Evolutionary conservation across 805 yeast genomes (phyloP).

Genomic region (Maudiozyma turicensis): DNA sequence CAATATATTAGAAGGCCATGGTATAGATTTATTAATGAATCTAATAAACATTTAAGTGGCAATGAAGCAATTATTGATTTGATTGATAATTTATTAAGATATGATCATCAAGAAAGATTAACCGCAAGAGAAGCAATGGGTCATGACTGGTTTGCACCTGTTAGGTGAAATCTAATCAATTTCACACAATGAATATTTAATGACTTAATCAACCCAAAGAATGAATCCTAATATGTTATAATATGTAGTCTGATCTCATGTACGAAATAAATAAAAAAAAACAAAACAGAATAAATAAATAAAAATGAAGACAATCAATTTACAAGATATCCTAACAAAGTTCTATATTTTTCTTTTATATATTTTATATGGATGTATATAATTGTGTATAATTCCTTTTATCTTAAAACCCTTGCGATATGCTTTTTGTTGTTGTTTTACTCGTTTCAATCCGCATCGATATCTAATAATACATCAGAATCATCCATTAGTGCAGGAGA

Average conservation of each 20-base stretch:
- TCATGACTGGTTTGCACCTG: constrained; percentile 35
- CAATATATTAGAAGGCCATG: constrained; percentile 79
- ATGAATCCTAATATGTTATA: neutral
- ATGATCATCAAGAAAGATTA: constrained; percentile 81
- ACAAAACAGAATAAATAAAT: too few species aligned
- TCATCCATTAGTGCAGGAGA: neutral
- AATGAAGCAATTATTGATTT: constrained; percentile 70
- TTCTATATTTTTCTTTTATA: too few species aligned
- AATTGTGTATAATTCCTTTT: too few species aligned
- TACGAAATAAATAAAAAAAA: too few species aligned
- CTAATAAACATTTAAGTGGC: constrained; percentile 54
- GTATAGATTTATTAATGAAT: constrained; percentile 61
- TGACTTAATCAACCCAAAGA: neutral
- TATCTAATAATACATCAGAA: neutral
- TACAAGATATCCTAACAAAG: too few species aligned
- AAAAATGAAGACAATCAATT: too few species aligned
- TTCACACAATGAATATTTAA: neutral
- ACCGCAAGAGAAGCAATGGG: constrained; percentile 85
- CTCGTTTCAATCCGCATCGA: neutral
- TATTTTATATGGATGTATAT: too few species aligned
- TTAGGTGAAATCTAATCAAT: constrained; percentile 5
- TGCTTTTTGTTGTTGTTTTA: too few species aligned
- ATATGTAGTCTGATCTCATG: neutral
- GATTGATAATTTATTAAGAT: constrained; percentile 67
- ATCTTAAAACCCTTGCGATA: too few species aligned